phyloP scores from a whole-genome alignment of 2,329 filamentous ascomycete species.

The Aspergillus jensenii region DNA sequence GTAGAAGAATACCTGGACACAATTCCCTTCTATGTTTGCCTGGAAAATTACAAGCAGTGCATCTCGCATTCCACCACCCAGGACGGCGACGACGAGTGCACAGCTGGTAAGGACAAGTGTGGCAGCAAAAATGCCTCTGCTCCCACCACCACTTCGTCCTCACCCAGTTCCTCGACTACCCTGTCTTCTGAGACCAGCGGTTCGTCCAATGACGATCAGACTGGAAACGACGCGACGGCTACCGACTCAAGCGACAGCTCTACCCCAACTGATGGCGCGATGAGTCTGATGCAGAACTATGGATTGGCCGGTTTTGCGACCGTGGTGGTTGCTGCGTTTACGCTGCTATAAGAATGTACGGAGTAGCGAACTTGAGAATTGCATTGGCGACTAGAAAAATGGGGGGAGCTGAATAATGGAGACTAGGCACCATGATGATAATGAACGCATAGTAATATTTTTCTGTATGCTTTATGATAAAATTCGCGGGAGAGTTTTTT shows the following conservation, averaged over 20 bases:
- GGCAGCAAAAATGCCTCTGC: conserved; percentile 50
- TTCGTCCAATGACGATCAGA: conserved; percentile 9
- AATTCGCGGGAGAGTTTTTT: neutral
- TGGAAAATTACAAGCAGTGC: conserved; percentile 52
- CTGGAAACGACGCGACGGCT: conserved; percentile 23
- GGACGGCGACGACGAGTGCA: conserved; percentile 51
- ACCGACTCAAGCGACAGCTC: conserved; percentile 7
- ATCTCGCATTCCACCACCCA: conserved; percentile 41
- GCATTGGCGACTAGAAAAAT: neutral
- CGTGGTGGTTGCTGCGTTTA: conserved; percentile 38
- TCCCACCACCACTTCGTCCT: conserved; percentile 26
- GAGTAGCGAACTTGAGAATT: neutral
- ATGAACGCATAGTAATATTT: conserved; percentile 5
- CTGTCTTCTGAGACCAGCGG: conserved; percentile 34
- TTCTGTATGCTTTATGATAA: neutral
- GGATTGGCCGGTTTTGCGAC: conserved; percentile 54
- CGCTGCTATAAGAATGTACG: neutral
- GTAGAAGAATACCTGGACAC: conserved; percentile 57
- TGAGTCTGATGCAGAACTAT: conserved; percentile 49
- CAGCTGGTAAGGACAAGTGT: conserved; percentile 46
- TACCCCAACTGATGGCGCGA: conserved; percentile 42
- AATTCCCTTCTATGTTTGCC: conserved; percentile 62
- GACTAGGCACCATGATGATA: conserved; percentile 1
- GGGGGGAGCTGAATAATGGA: neutral
- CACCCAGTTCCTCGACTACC: conserved; percentile 26